These are phyloP conservation scores for Exserohilum rostratum DNA, from an alignment of 2,329 filamentous ascomycete species.

Conservation along the genomic window DNA sequence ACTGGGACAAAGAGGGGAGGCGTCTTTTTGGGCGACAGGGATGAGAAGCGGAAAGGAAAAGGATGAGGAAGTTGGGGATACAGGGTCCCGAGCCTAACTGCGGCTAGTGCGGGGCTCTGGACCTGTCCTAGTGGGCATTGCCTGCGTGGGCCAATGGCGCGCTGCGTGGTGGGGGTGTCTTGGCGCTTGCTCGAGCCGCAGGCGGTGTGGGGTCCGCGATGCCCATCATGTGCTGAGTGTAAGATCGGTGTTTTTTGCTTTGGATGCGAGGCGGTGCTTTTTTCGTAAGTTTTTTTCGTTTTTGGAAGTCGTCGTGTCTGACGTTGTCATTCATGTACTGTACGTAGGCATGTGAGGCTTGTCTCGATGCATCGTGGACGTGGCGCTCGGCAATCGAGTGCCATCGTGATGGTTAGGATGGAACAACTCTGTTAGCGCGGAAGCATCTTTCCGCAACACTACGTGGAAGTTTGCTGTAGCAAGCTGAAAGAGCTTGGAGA, in stretches of 20 bases:
- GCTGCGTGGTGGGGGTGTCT: not conserved
- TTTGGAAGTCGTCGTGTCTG: not conserved
- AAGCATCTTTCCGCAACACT: no score
- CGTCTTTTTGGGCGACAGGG: not conserved
- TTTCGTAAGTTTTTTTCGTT: not conserved
- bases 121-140: not conserved
- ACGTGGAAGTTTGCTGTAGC: no score
- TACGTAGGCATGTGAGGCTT: no score
- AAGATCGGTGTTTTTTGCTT: no score
- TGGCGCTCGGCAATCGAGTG: not conserved
- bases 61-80: conserved; percentile 7
- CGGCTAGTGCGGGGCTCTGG: conserved; percentile 4
- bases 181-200: not conserved
- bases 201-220: not conserved
- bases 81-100: conserved; percentile 2
- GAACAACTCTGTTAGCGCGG: no score
- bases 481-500: no score
- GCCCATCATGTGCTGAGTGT: not conserved
- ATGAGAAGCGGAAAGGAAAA: conserved; percentile 3
- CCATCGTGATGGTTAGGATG: not conserved
- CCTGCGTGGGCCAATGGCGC: not conserved
- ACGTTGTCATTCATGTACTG: not conserved
- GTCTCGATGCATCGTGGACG: not conserved
- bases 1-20: no score
- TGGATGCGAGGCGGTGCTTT: no score